Evolutionary conservation across 768 basidiomycete species (phyloP).

Genomic region (Rhizopogon vinicolor): DNA sequence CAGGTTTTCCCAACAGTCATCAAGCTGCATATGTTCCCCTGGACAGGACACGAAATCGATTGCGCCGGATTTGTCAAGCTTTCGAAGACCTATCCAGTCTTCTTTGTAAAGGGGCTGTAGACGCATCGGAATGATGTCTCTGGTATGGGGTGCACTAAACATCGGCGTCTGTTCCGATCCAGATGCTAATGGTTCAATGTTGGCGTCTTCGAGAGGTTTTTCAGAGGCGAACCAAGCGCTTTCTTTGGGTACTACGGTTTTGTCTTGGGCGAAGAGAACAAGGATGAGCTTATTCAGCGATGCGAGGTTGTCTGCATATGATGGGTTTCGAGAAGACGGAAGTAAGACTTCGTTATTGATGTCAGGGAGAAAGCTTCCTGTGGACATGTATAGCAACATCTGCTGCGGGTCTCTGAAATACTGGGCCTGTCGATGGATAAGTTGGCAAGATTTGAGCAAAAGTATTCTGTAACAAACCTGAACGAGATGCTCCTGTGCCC

Average conservation of each 20-base stretch:
- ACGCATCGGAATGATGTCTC: constrained; percentile 62
- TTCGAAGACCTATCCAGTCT: constrained; percentile 78
- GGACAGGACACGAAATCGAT: constrained; percentile 61
- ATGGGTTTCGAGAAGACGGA: constrained; percentile 45
- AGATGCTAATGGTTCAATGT: background rate
- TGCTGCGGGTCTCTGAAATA: constrained; percentile 76
- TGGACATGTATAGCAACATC: constrained; percentile 49
- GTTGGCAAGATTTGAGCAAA: background rate
- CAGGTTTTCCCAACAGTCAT: constrained; percentile 56
- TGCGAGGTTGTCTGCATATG: constrained; percentile 57
- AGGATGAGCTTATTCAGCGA: constrained; percentile 67
- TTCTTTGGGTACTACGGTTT: constrained; percentile 80
- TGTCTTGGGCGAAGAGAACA: constrained; percentile 67
- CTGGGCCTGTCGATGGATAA: constrained; percentile 54
- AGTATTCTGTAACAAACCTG: constrained; percentile 40
- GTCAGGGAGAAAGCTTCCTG: constrained; percentile 63
- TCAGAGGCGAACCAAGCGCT: constrained; percentile 85
- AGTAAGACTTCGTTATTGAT: constrained; percentile 73
- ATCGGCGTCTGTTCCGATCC: constrained; percentile 10
- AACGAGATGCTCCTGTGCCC: constrained; percentile 73
- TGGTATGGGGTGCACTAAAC: constrained; percentile 6
- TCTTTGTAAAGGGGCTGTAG: constrained; percentile 67
- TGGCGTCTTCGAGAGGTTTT: constrained; percentile 25
- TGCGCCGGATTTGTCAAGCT: constrained; percentile 61
- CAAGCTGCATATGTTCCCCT: constrained; percentile 73